Evolutionary conservation across 2,329 filamentous ascomycete species (phyloP).

Genomic region (Septoria petroselini): DNA sequence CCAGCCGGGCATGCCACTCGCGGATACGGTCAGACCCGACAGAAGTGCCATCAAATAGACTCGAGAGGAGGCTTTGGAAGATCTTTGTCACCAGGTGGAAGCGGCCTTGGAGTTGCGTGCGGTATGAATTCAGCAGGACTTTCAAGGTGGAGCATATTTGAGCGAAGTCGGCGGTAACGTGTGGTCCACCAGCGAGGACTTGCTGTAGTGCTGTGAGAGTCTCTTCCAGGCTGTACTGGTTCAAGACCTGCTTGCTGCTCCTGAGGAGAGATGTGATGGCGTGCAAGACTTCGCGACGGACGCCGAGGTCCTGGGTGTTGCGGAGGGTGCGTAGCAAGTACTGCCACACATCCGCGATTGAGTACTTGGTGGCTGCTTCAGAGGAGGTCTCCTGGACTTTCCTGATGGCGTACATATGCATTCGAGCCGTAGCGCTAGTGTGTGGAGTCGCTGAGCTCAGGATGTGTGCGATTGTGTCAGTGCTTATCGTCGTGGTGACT

Average conservation of each 20-base stretch:
- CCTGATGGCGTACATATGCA: neutral
- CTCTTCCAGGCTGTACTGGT: constrained; percentile 46
- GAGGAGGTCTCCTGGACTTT: neutral
- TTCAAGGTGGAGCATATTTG: constrained; percentile 55
- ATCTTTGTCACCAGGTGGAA: constrained; percentile 58
- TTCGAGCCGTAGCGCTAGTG: neutral
- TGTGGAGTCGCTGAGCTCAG: neutral
- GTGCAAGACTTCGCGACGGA: constrained; percentile 11
- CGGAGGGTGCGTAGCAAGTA: constrained; percentile 7
- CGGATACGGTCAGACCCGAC: constrained; percentile 21
- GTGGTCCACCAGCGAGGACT: constrained; percentile 33
- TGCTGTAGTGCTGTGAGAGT: constrained; percentile 40
- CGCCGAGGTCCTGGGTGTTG: neutral
- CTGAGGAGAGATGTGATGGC: constrained; percentile 26
- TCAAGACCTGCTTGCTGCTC: constrained; percentile 40
- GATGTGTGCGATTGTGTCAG: neutral
- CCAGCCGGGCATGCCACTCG: constrained; percentile 48
- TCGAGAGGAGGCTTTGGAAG: constrained; percentile 54
- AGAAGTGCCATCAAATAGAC: constrained; percentile 49
- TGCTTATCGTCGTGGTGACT: neutral
- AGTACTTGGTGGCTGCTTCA: neutral
- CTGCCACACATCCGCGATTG: constrained; percentile 4
- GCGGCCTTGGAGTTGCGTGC: constrained; percentile 57
- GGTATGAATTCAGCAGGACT: constrained; percentile 55
- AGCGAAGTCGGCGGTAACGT: constrained; percentile 46